phyloP scores from a whole-genome alignment of 306 rosid species.

The Rubus parviflorus region DNA sequence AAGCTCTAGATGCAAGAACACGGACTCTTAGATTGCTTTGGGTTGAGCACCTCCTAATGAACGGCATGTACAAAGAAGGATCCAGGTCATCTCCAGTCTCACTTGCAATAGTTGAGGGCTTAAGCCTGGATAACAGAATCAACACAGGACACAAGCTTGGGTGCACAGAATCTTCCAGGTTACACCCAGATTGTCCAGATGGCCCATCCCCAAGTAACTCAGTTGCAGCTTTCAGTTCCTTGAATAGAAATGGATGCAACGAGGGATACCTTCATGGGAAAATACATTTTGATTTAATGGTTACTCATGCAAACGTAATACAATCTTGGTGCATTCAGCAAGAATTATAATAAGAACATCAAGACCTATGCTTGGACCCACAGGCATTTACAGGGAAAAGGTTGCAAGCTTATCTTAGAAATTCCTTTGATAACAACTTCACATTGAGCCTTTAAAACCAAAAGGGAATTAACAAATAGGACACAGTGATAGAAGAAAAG shows the following conservation, averaged over 20 bases:
- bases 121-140: constrained; percentile 83
- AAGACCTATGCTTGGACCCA: not conserved
- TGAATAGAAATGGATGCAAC: constrained; percentile 75
- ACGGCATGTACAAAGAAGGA: constrained; percentile 84
- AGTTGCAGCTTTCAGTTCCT: constrained; percentile 81
- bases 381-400: not conserved
- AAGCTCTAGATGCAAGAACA: constrained; percentile 92
- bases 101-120: constrained; percentile 87
- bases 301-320: constrained; percentile 3
- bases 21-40: constrained; percentile 88
- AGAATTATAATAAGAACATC: not conserved
- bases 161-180: constrained; percentile 74
- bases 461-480: not conserved
- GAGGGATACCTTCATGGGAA: constrained; percentile 71
- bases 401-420: not conserved
- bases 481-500: not conserved
- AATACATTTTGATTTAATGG: constrained; percentile 16
- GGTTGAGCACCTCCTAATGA: constrained; percentile 81
- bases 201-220: constrained; percentile 56
- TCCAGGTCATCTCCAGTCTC: constrained; percentile 85
- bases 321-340: constrained; percentile 6
- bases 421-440: not conserved
- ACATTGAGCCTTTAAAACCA: not conserved
- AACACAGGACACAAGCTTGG: constrained; percentile 95
- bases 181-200: constrained; percentile 50